phyloP scores from a whole-genome alignment of 78 protist genomes.

The Isochrysis galbana region DNA sequence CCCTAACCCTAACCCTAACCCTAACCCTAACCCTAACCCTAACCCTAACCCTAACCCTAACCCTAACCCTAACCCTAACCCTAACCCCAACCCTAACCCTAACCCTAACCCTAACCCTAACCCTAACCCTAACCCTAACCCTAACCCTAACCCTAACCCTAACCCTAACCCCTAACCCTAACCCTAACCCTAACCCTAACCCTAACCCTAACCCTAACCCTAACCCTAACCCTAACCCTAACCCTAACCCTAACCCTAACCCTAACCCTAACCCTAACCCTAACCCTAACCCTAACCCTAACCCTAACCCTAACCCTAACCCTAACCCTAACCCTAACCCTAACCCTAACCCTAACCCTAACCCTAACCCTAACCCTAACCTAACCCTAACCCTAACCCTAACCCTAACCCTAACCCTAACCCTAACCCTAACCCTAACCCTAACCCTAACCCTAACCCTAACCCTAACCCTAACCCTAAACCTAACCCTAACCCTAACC shows the following conservation, averaged over 20 bases:
- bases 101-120: constrained; percentile 51
- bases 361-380: too few species aligned
- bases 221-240: constrained; percentile 56
- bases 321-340: constrained; percentile 49
- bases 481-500: constrained; percentile 49
- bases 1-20: constrained; percentile 57
- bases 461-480: constrained; percentile 47
- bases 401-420: constrained; percentile 47
- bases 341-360: constrained; percentile 49
- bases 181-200: constrained; percentile 57
- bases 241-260: constrained; percentile 54
- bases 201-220: constrained; percentile 56
- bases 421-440: constrained; percentile 51
- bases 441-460: constrained; percentile 48
- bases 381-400: constrained; percentile 48
- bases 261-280: constrained; percentile 58
- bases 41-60: constrained; percentile 56
- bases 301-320: constrained; percentile 50
- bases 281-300: constrained; percentile 56
- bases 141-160: constrained; percentile 57
- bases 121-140: constrained; percentile 57
- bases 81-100: too few species aligned
- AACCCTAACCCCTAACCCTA: too few species aligned
- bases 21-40: constrained; percentile 57
- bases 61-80: constrained; percentile 58